Evolutionary conservation across 1,284 basidiomycete species (phyloP).

Genomic region (Boletus semigastroideus): DNA sequence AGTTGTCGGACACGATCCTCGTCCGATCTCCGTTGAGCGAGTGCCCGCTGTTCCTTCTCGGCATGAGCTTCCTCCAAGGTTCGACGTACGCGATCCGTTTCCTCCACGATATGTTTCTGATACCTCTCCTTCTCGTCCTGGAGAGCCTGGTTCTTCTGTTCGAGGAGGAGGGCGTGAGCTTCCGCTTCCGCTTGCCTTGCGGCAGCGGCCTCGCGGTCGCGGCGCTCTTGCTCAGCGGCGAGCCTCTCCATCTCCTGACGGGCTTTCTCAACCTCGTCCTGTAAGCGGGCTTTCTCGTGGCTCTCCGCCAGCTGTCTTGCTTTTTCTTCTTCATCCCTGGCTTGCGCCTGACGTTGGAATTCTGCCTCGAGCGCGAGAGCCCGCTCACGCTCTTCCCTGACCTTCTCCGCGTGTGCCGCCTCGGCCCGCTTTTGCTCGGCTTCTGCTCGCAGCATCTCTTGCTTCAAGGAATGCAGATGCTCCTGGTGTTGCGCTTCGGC

Average conservation of each 20-base stretch:
- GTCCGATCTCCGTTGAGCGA: slow-evolving; percentile 21
- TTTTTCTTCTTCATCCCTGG: slow-evolving; percentile 30
- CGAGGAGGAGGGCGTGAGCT: slow-evolving; percentile 26
- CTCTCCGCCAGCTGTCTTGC: slow-evolving; percentile 24
- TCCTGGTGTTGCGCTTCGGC: slow-evolving; percentile 32
- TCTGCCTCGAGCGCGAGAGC: slow-evolving; percentile 32
- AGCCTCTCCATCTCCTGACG: slow-evolving; percentile 26
- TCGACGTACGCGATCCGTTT: slow-evolving; percentile 29
- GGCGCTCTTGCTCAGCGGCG: slow-evolving; percentile 26
- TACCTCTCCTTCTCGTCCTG: slow-evolving; percentile 30
- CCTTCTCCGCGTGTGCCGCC: slow-evolving; percentile 26
- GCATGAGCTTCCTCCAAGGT: slow-evolving; percentile 28
- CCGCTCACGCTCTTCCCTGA: slow-evolving; percentile 31
- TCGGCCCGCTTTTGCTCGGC: slow-evolving; percentile 25
- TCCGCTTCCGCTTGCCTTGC: slow-evolving; percentile 29
- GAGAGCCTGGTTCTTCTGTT: slow-evolving; percentile 23
- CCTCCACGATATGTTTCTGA: slow-evolving; percentile 26
- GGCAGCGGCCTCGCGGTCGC: slow-evolving; percentile 25
- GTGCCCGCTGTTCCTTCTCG: slow-evolving; percentile 27
- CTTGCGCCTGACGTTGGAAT: slow-evolving; percentile 25
- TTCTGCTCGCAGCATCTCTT: slow-evolving; percentile 29
- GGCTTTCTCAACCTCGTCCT: slow-evolving; percentile 30
- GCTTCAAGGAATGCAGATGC: slow-evolving; percentile 27
- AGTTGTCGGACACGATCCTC: slow-evolving; percentile 28
- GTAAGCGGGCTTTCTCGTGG: slow-evolving; percentile 28